Evolutionary conservation across 257 asterid genomes (phyloP).

Genomic region (Paraleonurus japonicus): DNA sequence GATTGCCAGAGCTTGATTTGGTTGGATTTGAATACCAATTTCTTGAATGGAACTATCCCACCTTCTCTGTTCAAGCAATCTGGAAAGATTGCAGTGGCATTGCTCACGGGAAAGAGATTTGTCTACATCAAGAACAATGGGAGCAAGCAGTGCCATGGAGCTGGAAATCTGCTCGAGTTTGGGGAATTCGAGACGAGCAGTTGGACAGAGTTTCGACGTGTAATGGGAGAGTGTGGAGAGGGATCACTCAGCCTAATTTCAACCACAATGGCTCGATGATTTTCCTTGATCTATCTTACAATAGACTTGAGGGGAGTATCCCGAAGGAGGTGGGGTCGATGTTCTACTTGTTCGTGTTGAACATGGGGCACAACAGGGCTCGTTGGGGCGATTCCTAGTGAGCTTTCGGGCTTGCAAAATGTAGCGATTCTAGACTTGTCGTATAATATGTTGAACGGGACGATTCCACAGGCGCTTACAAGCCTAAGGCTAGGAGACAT

Average conservation of each 20-base stretch:
- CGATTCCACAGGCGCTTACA: conserved; percentile 62
- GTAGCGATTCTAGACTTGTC: conserved; percentile 84
- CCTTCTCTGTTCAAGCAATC: conserved; percentile 71
- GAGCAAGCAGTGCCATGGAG: conserved; percentile 75
- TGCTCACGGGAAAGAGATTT: conserved; percentile 58
- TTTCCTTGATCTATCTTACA: conserved; percentile 80
- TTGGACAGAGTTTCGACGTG: conserved; percentile 60
- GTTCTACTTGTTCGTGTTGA: conserved; percentile 67
- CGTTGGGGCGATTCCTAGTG: conserved; percentile 75
- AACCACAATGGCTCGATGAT: conserved; percentile 91
- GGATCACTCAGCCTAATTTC: conserved; percentile 71
- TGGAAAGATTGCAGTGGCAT: conserved; percentile 60
- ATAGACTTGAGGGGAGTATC: conserved; percentile 64
- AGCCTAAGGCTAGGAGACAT: conserved; percentile 69
- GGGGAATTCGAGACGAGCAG: conserved; percentile 66
- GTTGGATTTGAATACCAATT: conserved; percentile 86
- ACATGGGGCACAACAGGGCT: no score
- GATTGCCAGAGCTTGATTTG: conserved; percentile 83
- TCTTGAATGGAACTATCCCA: conserved; percentile 67
- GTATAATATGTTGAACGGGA: conserved; percentile 57
- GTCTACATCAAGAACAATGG: conserved; percentile 77
- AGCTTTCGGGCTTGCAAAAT: conserved; percentile 61
- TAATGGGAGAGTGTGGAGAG: conserved; percentile 63
- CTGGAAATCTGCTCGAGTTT: conserved; percentile 91
- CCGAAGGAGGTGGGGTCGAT: conserved; percentile 77